Evolutionary conservation across 2,329 filamentous ascomycete species (phyloP).

Genomic region (Pyrenophora seminiperda): DNA sequence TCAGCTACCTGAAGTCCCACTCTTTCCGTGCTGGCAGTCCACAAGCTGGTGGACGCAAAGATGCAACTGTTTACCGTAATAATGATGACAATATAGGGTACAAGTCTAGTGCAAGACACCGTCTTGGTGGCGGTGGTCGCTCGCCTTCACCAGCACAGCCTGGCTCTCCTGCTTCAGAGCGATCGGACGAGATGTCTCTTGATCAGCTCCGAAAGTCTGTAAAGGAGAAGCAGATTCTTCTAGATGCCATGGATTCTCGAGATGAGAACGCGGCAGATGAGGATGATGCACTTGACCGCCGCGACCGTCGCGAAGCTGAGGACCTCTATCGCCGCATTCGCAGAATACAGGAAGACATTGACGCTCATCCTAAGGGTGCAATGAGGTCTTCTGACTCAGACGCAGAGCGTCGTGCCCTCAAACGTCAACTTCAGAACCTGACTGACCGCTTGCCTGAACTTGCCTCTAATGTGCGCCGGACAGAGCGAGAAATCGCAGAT

Average conservation of each 20-base stretch:
- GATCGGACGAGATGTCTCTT: constrained; percentile 78
- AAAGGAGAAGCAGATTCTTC: constrained; percentile 87
- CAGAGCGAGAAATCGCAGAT: constrained; percentile 91
- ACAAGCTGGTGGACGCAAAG: constrained; percentile 72
- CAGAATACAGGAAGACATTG: constrained; percentile 91
- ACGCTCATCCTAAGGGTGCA: constrained; percentile 81
- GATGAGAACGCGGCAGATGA: constrained; percentile 90
- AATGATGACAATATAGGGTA: constrained; percentile 91
- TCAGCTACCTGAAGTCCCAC: constrained; percentile 95
- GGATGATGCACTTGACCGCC: constrained; percentile 87
- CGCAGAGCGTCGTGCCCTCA: constrained; percentile 82
- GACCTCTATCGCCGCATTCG: constrained; percentile 92
- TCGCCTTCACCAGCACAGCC: constrained; percentile 76
- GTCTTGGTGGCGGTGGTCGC: constrained; percentile 68
- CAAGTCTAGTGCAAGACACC: constrained; percentile 87
- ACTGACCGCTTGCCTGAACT: constrained; percentile 90
- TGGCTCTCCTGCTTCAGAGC: constrained; percentile 59
- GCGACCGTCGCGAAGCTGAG: constrained; percentile 89
- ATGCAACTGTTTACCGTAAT: constrained; percentile 95
- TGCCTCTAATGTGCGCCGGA: constrained; percentile 86
- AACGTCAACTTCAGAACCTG: constrained; percentile 84
- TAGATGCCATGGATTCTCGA: constrained; percentile 95
- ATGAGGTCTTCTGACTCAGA: constrained; percentile 70
- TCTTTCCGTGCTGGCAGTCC: constrained; percentile 76
- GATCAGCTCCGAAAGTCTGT: constrained; percentile 94